Evolutionary conservation across 768 basidiomycete genomes (phyloP).

Genomic region (Xerocomellus chrysenteron): DNA sequence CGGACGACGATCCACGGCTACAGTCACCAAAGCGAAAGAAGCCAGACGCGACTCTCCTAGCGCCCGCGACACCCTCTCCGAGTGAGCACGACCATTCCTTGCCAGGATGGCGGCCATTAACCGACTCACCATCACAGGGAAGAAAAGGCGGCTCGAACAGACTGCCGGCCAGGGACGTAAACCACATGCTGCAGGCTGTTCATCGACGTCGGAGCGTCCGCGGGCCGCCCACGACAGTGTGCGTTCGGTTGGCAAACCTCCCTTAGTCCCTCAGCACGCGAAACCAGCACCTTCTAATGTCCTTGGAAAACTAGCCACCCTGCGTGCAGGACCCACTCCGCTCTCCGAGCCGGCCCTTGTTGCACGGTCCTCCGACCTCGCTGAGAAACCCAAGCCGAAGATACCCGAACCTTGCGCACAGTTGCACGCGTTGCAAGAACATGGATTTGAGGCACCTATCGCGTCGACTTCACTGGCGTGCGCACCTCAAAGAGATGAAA

Average conservation of each 20-base stretch:
- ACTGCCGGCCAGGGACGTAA: constrained; percentile 21
- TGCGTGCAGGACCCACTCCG: constrained; percentile 27
- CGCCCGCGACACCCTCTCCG: constrained; percentile 61
- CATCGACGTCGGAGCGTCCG: constrained; percentile 13
- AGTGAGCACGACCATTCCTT: constrained; percentile 43
- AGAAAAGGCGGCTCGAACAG: constrained; percentile 49
- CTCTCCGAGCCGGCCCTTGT: constrained; percentile 25
- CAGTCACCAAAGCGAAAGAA: constrained; percentile 51
- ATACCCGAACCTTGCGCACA: constrained; percentile 2
- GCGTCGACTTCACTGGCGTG: constrained; percentile 1
- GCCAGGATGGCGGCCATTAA: not conserved
- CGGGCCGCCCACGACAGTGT: constrained; percentile 9
- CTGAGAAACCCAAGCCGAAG: constrained; percentile 19
- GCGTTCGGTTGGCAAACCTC: constrained; percentile 5
- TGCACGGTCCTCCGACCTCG: constrained; percentile 28
- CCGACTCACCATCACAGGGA: constrained; percentile 15
- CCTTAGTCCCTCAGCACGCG: constrained; percentile 8
- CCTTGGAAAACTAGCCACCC: constrained; percentile 47
- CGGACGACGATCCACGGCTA: constrained; percentile 23
- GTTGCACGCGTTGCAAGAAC: constrained; percentile 4
- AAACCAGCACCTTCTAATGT: constrained; percentile 53
- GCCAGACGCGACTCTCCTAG: constrained; percentile 38
- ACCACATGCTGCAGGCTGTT: constrained; percentile 6
- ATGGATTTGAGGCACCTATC: constrained; percentile 1
- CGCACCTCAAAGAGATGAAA: constrained; percentile 49